These are phyloP conservation scores for Colletotrichum abscissum DNA, from an alignment of 2,329 filamentous ascomycete species.

Conservation along the genomic window DNA sequence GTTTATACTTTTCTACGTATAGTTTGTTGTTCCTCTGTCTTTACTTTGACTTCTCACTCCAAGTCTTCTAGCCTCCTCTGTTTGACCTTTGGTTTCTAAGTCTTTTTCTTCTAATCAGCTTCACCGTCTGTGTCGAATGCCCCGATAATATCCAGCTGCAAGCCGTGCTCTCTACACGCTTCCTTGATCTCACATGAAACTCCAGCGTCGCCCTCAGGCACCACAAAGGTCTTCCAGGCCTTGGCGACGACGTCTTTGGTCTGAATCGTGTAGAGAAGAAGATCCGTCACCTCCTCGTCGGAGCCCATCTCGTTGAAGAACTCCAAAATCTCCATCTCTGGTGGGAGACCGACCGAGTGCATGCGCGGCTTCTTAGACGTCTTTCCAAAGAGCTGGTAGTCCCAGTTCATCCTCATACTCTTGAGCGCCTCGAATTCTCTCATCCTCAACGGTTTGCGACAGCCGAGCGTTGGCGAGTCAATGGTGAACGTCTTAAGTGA, in stretches of 20 bases:
- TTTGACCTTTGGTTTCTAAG: neutral
- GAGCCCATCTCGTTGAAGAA: constrained; percentile 58
- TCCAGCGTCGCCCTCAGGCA: constrained; percentile 47
- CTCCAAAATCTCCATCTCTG: constrained; percentile 56
- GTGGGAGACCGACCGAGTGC: constrained; percentile 59
- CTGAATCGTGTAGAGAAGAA: constrained; percentile 54
- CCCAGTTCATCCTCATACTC: constrained; percentile 56
- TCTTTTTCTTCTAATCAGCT: neutral
- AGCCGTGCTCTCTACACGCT: constrained; percentile 47
- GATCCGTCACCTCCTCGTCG: constrained; percentile 59
- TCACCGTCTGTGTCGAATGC: constrained; percentile 37
- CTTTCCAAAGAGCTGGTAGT: constrained; percentile 60
- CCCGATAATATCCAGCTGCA: constrained; percentile 48
- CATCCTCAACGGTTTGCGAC: constrained; percentile 54
- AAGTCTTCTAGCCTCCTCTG: neutral
- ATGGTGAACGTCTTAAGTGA: constrained; percentile 58
- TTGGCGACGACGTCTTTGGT: constrained; percentile 49
- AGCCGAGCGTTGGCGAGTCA: constrained; percentile 53
- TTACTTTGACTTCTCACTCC: neutral
- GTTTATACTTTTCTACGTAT: neutral
- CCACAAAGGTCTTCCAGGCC: constrained; percentile 51
- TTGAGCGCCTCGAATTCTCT: constrained; percentile 55
- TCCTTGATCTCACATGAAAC: constrained; percentile 48
- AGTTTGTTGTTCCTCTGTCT: neutral
- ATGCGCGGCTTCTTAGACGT: constrained; percentile 56